Evolutionary conservation across 2,329 filamentous ascomycete genomes (phyloP).

Genomic region (Apiospora koreana): DNA sequence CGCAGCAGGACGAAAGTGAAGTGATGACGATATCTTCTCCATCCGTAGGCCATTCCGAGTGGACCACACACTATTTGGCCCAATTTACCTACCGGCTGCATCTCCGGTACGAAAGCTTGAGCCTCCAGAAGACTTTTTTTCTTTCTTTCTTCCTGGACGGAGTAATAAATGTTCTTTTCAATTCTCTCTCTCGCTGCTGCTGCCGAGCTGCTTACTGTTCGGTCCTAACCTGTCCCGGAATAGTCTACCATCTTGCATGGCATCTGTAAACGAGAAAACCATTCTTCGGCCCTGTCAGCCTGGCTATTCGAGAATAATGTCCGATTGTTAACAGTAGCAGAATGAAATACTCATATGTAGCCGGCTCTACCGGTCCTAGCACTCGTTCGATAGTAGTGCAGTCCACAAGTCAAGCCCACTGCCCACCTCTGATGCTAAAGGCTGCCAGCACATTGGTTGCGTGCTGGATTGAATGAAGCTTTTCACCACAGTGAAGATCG

Average conservation of each 20-base stretch:
- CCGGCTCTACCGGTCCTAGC: neutral
- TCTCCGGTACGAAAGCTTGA: neutral
- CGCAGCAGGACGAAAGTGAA: neutral
- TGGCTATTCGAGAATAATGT: neutral
- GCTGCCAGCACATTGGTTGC: neutral
- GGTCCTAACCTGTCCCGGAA: neutral
- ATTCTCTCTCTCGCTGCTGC: neutral
- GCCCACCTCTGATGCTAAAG: neutral
- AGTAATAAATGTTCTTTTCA: neutral
- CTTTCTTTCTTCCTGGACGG: neutral
- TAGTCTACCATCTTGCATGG: neutral
- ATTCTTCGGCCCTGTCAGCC: neutral
- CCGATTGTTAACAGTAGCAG: neutral
- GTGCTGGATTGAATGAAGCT: neutral
- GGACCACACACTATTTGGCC: neutral
- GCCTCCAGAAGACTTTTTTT: neutral
- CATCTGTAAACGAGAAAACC: neutral
- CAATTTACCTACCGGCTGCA: slow-evolving; percentile 7
- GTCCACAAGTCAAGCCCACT: neutral
- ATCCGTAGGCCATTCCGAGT: neutral
- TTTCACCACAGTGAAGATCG: neutral
- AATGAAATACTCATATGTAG: neutral
- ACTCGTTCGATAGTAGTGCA: neutral
- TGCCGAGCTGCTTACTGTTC: neutral
- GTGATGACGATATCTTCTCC: slow-evolving; percentile 9